Percentiles rank a stretch among this genome's conserved stretches.
Conservation (phyloP, 2,329 filamentous ascomycete species). For the Aphanoascus verrucosus region DNA sequence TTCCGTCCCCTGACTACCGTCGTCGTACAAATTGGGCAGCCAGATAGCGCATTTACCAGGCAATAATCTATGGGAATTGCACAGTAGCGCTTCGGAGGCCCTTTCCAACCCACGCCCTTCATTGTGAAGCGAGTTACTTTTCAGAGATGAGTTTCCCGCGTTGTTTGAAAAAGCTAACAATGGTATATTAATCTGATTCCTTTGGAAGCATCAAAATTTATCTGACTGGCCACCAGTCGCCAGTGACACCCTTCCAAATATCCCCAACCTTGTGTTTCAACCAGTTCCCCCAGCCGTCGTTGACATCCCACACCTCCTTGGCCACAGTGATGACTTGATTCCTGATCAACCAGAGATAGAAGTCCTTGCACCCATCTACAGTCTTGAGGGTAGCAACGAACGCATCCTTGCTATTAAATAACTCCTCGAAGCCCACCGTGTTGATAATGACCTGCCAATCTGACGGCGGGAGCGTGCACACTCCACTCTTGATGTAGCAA, state of each 20-base stretch:
- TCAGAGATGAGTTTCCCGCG: too few species aligned
- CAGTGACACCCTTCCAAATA: background rate
- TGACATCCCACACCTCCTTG: background rate
- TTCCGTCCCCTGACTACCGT: too few species aligned
- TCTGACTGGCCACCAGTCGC: background rate
- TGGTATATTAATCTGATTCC: too few species aligned
- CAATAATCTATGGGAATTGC: too few species aligned
- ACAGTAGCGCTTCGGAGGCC: too few species aligned
- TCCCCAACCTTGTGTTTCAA: background rate
- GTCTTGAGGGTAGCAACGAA: constrained; percentile 8
- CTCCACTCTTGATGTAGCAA: constrained; percentile 20
- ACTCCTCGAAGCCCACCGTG: constrained; percentile 4
- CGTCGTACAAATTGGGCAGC: too few species aligned
- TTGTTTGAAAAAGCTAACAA: too few species aligned
- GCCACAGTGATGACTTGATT: background rate
- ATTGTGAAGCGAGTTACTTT: too few species aligned
- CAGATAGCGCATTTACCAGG: too few species aligned
- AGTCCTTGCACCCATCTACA: constrained; percentile 6
- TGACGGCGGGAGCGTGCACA: constrained; percentile 17
- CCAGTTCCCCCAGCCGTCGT: background rate
- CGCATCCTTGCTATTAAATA: constrained; percentile 9
- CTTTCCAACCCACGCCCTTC: too few species aligned
- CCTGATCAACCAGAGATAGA: constrained; percentile 11
- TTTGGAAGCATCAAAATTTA: background rate
- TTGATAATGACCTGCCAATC: constrained; percentile 20